A percentile compares a stretch with the other conserved stretches of the same genome.
Evolutionary conservation across 2,329 filamentous ascomycete genomes (phyloP).

Genomic region (Exophiala alcalophila): DNA sequence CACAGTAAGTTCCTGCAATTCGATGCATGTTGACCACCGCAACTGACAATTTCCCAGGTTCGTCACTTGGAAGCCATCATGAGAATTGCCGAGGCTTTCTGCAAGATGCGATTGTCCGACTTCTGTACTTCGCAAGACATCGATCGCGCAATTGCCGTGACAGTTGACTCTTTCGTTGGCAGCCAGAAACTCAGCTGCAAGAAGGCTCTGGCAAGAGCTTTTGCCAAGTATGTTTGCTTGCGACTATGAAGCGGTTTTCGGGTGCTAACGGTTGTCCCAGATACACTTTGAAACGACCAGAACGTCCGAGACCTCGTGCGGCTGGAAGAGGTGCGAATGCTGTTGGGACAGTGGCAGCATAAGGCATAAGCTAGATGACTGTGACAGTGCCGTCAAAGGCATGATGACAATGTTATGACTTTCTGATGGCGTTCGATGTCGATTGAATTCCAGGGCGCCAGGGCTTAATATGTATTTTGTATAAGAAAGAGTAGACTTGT

Average conservation of each 20-base stretch:
- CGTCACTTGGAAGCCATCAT: constrained; percentile 98
- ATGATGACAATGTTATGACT: neutral
- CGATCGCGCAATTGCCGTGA: constrained; percentile 94
- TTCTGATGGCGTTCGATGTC: no score
- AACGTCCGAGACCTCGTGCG: constrained; percentile 17
- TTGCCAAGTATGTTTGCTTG: constrained; percentile 81
- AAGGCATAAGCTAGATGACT: constrained; percentile 1
- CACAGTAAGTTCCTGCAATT: constrained; percentile 64
- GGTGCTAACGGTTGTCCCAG: constrained; percentile 16
- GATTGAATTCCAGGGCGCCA: no score
- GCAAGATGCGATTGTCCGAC: constrained; percentile 95
- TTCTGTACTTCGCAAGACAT: constrained; percentile 90
- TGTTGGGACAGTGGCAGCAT: constrained; percentile 17
- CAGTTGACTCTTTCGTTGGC: constrained; percentile 91
- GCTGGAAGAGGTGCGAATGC: constrained; percentile 8
- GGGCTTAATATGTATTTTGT: no score
- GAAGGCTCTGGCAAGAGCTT: constrained; percentile 88
- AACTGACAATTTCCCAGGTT: constrained; percentile 56
- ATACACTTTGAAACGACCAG: constrained; percentile 29
- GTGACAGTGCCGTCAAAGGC: neutral
- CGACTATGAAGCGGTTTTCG: no score
- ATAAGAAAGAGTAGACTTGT: no score
- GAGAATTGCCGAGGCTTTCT: constrained; percentile 89
- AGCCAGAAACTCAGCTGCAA: constrained; percentile 98
- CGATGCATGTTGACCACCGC: neutral